Evolutionary conservation across 2,329 filamentous ascomycete species (phyloP), one percentile per base, ranked within the genome.

Genomic region (Microsporum canis): DNA sequence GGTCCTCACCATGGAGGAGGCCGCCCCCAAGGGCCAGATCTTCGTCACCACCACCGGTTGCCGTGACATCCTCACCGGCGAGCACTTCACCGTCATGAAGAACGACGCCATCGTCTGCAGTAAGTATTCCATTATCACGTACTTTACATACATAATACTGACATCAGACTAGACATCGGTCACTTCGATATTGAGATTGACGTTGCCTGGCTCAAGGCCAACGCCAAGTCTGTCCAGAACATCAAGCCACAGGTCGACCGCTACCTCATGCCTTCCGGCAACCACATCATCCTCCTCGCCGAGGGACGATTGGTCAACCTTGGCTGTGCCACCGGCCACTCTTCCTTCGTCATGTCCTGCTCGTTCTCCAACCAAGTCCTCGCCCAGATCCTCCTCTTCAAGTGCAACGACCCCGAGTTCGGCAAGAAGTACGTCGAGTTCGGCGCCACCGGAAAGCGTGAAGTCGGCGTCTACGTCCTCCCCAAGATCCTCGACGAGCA

Each of bases 301-400:
- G 94, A 97, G 83, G 94, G 94, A 71, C 92, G 94, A 83, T 88
- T 99, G 68, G 94, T 99, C 82, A 99, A 99, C 88, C 84, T 99
- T 71, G 94, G 94, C 79, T 99, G 94, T 80, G 94, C 94, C 75
- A 99, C 94, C 67, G 94, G 94, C 70, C 94, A 99, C 88, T 96
- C 91, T 69, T 97, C 92, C 59, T 99, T 99, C 79, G 94, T 99
- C 83, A 97, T 99, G 94, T 96, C 91, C 71, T 99, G 94, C 88
- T 97, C 92, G 67, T 99, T 99, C 88, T 95, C 91, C 85, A 99
- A 99, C 88, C 94, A 99, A 85, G 94, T 97, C 72, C 89, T 99
- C 77, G 94, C 94, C 69, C 94, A 99, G 84, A 97, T 99, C 81
- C 88, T 95, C 82, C 82, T 99, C 73, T 99, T 80, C 88, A 97